phyloP scores from a whole-genome alignment of 1,284 basidiomycete genomes.

The Irpex rosettiformis region DNA sequence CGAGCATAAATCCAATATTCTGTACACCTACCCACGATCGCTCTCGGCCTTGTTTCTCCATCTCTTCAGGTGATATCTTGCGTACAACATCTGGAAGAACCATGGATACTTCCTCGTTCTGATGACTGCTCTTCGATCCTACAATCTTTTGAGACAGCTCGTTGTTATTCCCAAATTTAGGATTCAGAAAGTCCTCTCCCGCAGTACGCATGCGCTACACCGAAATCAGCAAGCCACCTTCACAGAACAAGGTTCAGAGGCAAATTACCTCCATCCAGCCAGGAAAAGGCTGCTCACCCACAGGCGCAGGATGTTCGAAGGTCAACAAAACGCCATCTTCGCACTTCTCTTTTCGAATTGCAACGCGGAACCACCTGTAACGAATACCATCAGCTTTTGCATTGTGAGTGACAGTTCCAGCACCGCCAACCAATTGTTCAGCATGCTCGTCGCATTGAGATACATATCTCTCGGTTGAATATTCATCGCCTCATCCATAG shows the following conservation, averaged over 20 bases:
- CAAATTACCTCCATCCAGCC: slow-evolving; percentile 58
- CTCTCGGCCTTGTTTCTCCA: slow-evolving; percentile 41
- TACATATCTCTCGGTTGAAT: slow-evolving; percentile 26
- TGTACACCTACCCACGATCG: slow-evolving; percentile 38
- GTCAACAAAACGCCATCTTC: slow-evolving; percentile 51
- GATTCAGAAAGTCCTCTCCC: slow-evolving; percentile 44
- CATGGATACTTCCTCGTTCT: slow-evolving; percentile 16
- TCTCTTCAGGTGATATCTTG: slow-evolving; percentile 45
- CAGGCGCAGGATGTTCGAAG: slow-evolving; percentile 64
- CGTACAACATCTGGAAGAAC: slow-evolving; percentile 27
- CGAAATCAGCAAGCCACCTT: not conserved
- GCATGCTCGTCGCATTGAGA: slow-evolving; percentile 39
- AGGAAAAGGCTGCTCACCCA: slow-evolving; percentile 40
- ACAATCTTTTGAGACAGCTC: not conserved
- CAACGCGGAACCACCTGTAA: slow-evolving; percentile 56
- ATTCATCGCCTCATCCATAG: slow-evolving; percentile 45
- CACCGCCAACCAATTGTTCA: slow-evolving; percentile 48
- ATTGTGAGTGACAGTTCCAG: not conserved
- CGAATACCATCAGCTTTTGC: not conserved
- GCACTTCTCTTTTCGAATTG: slow-evolving; percentile 37
- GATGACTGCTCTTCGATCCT: slow-evolving; percentile 2
- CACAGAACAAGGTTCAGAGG: not conserved
- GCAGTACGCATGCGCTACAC: slow-evolving; percentile 44
- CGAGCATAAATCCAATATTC: not conserved
- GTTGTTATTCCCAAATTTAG: slow-evolving; percentile 30